These are phyloP conservation scores for Rostrohypoxylon terebratum DNA, from an alignment of 495 filamentous ascomycete species.

Conservation along the genomic window DNA sequence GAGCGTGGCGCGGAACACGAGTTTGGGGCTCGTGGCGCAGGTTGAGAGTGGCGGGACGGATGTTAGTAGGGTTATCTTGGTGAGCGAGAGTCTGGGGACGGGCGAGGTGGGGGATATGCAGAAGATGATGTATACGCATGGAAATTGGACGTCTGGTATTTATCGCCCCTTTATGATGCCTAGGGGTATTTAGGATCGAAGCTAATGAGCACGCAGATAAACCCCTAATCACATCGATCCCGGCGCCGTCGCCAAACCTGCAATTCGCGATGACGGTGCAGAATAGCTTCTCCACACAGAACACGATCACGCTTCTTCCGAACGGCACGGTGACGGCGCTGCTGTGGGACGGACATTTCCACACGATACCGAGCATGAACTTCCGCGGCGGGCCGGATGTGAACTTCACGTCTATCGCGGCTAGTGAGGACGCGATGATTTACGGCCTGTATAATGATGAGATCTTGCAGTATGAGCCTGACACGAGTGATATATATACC, in stretches of 20 bases:
- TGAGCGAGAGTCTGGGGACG: slow-evolving; percentile 20
- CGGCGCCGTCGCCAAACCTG: slow-evolving; percentile 8
- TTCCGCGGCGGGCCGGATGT: slow-evolving; percentile 32
- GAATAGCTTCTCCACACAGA: slow-evolving; percentile 14
- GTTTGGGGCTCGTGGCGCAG: slow-evolving; percentile 23
- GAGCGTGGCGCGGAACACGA: slow-evolving; percentile 16
- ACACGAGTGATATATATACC: slow-evolving; percentile 1
- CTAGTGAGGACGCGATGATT: slow-evolving; percentile 29
- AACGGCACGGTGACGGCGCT: slow-evolving; percentile 37
- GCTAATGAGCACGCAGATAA: slow-evolving; percentile 16
- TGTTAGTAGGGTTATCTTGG: background rate
- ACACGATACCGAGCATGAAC: slow-evolving; percentile 17
- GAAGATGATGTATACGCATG: slow-evolving; percentile 3
- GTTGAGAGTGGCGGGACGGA: slow-evolving; percentile 2
- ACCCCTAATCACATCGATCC: slow-evolving; percentile 1
- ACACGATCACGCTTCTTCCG: slow-evolving; percentile 24
- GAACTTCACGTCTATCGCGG: slow-evolving; percentile 37
- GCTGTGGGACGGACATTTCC: slow-evolving; percentile 5
- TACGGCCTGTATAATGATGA: slow-evolving; percentile 35
- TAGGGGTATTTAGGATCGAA: no score
- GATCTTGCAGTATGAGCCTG: slow-evolving; percentile 25
- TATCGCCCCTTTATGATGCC: no score
- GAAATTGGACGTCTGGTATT: slow-evolving; percentile 12
- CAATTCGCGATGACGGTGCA: slow-evolving; percentile 29
- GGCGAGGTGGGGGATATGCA: slow-evolving; percentile 12